Base-by-base conservation (phyloP, 495 filamentous ascomycete species). In the Daldinia caldariorum region DNA sequence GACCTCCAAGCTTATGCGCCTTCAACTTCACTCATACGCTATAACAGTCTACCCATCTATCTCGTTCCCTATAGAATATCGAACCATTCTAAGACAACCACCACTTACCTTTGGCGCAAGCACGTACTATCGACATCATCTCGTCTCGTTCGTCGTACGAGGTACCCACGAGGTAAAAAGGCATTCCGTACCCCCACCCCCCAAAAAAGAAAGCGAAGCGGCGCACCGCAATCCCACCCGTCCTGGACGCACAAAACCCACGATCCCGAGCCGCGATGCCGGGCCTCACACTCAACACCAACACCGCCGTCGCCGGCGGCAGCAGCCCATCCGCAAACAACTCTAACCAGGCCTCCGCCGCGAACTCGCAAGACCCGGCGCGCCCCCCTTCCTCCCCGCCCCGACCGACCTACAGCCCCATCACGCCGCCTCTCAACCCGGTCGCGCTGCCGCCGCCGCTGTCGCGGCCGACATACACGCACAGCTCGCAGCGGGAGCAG, bases 351-450 rank as follows among this genome's bases (percentile, higher is more conserved):
- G 45, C 61, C 12, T 61, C 64, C 9, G 32, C 61, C 22, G 58
- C 69, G 22, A 18, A 55, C 5, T 26, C 51, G 5, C 59, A 65
- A 51, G 47, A 54, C 6, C 63, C 59, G 29, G 10, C 69, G 39
- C 74, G 72, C 39, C 63, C 78, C 4, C 63, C 78, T 2, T 63
- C 74, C 12, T 77, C 79, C 29, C 79, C 82, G 7, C 51, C 61
- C 32, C 76, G 77, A 18, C 83, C 82, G 6, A 74, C 81, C 35
- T 71, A 83, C 67, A 82, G 79, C 55, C 83, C 82, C 54, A 81
- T 84, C 67, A 84, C 82, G 7, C 82, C 82, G 3, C 79, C 79
- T 0, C 70, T 79, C 6, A 76, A 75, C 61, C 72, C 75, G 0
- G 47, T 72, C 35, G 39, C 63, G 9, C 49, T 70, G 1, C 72